These are phyloP conservation scores for Closterium sp. DNA, from an alignment of 139 green algal genomes.

Conservation along the genomic window DNA sequence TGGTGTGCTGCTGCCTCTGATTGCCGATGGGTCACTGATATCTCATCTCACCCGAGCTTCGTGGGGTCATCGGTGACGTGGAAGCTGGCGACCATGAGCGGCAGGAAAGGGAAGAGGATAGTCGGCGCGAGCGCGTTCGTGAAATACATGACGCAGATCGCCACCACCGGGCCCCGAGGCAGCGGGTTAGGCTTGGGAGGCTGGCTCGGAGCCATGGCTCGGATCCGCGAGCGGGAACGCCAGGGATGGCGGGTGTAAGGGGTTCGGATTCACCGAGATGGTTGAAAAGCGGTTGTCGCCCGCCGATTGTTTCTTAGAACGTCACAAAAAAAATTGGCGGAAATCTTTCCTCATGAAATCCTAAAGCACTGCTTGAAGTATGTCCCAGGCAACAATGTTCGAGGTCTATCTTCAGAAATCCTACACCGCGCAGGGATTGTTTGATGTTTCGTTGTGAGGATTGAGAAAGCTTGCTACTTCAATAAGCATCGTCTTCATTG, in stretches of 20 bases:
- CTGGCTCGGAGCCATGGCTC: neutral
- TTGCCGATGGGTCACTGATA: no score
- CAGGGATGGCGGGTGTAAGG: no score
- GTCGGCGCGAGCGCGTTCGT: conserved; percentile 26
- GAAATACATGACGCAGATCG: conserved; percentile 16
- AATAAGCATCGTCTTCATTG: no score
- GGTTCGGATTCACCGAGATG: neutral
- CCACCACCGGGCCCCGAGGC: conserved; percentile 10
- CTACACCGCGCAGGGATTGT: no score
- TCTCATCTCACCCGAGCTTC: conserved; percentile 28
- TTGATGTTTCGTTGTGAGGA: no score
- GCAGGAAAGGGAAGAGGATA: conserved; percentile 27
- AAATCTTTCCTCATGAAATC: no score
- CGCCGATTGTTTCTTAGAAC: neutral
- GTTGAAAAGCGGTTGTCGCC: neutral
- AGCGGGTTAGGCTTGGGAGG: conserved; percentile 10
- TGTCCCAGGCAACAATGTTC: no score
- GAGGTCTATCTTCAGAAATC: no score
- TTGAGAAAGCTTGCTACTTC: no score
- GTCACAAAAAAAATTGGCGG: no score
- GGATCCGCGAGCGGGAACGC: neutral
- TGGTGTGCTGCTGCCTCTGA: no score
- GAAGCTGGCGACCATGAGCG: conserved; percentile 34
- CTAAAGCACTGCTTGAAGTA: no score
- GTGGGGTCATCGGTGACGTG: conserved; percentile 26